phyloP scores from a whole-genome alignment of 176 grass and related monocot species.

The Bolboschoenus planiculmis region DNA sequence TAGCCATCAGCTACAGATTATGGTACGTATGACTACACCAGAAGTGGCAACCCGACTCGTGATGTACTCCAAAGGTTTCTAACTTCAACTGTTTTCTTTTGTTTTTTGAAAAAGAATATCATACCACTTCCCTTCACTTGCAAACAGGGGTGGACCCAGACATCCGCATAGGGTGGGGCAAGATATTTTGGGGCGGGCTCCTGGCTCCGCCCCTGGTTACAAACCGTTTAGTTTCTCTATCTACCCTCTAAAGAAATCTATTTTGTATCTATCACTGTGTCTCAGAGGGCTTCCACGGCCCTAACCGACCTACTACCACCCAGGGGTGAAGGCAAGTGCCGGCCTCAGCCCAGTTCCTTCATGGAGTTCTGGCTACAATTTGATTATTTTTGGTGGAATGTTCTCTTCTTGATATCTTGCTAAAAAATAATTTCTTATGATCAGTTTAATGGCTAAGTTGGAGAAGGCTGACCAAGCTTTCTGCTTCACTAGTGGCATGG shows the following conservation, averaged over 20 bases:
- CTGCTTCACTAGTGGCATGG: slow-evolving; percentile 99
- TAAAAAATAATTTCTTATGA: slow-evolving; percentile 27
- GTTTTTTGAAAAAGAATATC: background rate
- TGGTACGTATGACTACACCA: slow-evolving; percentile 93
- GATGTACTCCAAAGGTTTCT: slow-evolving; percentile 88
- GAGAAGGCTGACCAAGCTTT: slow-evolving; percentile 97
- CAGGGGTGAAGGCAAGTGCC: background rate
- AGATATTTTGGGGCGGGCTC: too few species aligned
- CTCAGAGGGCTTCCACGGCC: background rate
- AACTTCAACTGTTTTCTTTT: slow-evolving; percentile 6
- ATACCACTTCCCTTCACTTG: too few species aligned
- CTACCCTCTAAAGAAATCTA: background rate
- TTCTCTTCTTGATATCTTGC: background rate
- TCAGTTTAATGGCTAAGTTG: slow-evolving; percentile 86
- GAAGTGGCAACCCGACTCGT: slow-evolving; percentile 93
- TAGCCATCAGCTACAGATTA: slow-evolving; percentile 82
- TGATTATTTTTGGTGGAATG: slow-evolving; percentile 10
- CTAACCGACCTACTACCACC: background rate
- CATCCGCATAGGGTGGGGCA: too few species aligned
- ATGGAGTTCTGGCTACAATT: background rate
- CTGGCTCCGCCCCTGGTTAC: too few species aligned
- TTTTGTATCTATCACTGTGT: background rate
- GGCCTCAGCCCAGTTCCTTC: background rate
- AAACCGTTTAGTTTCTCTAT: background rate
- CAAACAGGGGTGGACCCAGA: too few species aligned